A percentile compares a stretch with the other conserved stretches of the same genome.
Evolutionary conservation across 139 green algal species (phyloP).

Genomic region (Trebouxia sp.): DNA sequence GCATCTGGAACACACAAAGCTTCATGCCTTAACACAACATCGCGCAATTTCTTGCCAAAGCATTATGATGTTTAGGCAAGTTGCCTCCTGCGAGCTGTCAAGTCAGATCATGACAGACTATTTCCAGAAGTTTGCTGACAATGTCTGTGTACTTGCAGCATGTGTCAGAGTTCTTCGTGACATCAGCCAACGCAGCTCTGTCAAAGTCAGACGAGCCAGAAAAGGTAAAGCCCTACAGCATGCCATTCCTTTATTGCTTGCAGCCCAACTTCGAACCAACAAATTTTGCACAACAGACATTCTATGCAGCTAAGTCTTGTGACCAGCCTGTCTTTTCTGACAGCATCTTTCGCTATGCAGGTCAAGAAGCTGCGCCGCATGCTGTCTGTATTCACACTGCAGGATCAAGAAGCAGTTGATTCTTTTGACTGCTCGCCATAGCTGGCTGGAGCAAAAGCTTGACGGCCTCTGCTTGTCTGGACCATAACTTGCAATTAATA

Average conservation of each 20-base stretch:
- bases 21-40: background rate
- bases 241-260: too few species aligned
- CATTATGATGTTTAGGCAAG: background rate
- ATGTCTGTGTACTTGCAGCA: conserved; percentile 13
- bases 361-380: conserved; percentile 29
- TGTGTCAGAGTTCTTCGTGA: conserved; percentile 19
- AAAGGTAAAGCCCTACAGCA: background rate
- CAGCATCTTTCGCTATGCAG: too few species aligned
- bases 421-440: conserved; percentile 19
- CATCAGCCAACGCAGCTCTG: background rate
- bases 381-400: conserved; percentile 18
- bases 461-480: too few species aligned
- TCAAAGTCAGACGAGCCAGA: conserved; percentile 33
- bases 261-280: too few species aligned
- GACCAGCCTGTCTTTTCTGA: too few species aligned
- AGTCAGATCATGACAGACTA: background rate
- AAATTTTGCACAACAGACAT: too few species aligned
- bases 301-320: too few species aligned
- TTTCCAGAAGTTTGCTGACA: background rate
- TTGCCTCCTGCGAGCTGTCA: background rate
- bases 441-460: too few species aligned
- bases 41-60: background rate
- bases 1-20: too few species aligned
- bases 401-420: conserved; percentile 16
- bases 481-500: too few species aligned